These are phyloP conservation scores for Magnusiomyces sp. DNA, from an alignment of 1,139 yeast species.

Conservation along the genomic window DNA sequence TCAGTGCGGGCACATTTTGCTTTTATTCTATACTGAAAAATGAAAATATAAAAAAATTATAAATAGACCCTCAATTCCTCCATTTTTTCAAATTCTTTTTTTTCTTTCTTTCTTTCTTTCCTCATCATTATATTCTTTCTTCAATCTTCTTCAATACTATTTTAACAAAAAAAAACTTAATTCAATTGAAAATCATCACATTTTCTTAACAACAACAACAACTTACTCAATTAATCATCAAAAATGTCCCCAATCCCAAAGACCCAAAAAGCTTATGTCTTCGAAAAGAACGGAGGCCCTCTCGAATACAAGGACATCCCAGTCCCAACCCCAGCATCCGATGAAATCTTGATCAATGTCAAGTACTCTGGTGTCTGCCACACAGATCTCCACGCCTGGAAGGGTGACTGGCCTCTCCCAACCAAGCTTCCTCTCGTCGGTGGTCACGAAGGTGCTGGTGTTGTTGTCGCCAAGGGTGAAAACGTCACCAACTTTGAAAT, in stretches of 20 bases:
- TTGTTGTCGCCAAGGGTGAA: constrained; percentile 63
- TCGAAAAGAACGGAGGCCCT: constrained; percentile 61
- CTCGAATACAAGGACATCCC: constrained; percentile 54
- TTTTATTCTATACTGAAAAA: background rate
- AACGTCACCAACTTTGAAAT: constrained; percentile 61
- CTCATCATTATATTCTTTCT: background rate
- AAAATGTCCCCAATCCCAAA: constrained; percentile 39
- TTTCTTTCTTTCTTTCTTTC: constrained; percentile 1
- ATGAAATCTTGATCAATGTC: constrained; percentile 53
- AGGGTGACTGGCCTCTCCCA: constrained; percentile 62
- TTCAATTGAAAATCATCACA: background rate
- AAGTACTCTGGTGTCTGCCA: constrained; percentile 63
- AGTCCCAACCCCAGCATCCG: constrained; percentile 52
- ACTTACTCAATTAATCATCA: background rate
- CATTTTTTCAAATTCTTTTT: background rate
- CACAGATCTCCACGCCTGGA: constrained; percentile 65
- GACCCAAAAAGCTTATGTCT: constrained; percentile 64
- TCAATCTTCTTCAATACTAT: background rate
- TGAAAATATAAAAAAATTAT: background rate
- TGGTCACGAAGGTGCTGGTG: constrained; percentile 87
- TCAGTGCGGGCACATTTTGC: background rate
- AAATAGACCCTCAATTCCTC: constrained; percentile 6
- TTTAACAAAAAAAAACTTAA: background rate
- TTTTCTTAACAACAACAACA: background rate
- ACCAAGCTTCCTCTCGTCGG: constrained; percentile 65